Evolutionary conservation across 176 grass and related monocot species (phyloP).

Genomic region (Eleusine coracana): DNA sequence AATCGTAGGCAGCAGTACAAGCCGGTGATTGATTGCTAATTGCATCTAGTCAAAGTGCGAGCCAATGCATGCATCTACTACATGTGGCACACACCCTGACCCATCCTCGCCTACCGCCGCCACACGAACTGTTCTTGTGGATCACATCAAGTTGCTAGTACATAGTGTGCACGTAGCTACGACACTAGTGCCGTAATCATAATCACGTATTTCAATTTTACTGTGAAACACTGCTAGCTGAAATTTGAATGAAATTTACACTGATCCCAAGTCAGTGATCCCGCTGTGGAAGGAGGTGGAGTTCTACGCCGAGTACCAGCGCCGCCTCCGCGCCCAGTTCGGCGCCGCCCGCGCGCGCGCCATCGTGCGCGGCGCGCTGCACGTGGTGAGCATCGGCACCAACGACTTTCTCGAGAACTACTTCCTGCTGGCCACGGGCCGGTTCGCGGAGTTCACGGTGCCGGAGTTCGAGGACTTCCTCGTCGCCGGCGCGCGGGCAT

Average conservation of each 20-base stretch:
- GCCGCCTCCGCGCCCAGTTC: constrained; percentile 25
- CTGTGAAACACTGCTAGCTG: no score
- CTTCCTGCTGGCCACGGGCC: constrained; percentile 37
- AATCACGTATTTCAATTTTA: no score
- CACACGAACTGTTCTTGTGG: not conserved
- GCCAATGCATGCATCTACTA: constrained; percentile 1
- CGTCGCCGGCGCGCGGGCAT: constrained; percentile 32
- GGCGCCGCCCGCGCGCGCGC: constrained; percentile 32
- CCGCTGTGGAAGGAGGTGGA: constrained; percentile 72
- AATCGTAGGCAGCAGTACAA: not conserved
- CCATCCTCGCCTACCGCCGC: not conserved
- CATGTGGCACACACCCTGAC: not conserved
- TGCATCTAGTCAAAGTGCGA: not conserved
- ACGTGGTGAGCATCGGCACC: constrained; percentile 74
- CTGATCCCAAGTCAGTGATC: constrained; percentile 53
- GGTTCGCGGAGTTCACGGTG: constrained; percentile 44
- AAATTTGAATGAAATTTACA: not conserved
- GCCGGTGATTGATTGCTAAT: not conserved
- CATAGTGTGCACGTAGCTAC: no score
- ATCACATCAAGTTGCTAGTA: not conserved
- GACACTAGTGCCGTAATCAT: no score
- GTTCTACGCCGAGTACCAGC: constrained; percentile 73
- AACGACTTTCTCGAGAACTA: constrained; percentile 87
- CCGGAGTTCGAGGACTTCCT: constrained; percentile 54
- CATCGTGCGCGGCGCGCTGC: constrained; percentile 56